Conservation (phyloP, 345 rosid species). For the Eutrema heterophyllum region DNA sequence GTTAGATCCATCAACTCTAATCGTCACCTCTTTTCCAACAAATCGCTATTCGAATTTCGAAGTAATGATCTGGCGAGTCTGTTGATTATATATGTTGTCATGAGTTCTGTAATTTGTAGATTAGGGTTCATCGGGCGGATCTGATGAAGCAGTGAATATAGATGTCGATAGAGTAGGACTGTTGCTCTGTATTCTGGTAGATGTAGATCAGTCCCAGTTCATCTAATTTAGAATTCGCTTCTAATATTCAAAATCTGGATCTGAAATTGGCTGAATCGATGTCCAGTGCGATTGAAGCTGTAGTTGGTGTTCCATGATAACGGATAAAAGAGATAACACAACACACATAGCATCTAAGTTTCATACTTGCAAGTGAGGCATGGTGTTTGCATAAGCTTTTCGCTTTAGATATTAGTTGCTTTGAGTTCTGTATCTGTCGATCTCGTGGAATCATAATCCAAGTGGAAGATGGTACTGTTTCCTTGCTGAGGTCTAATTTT, state of each 20-base stretch:
- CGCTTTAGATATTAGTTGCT: neutral
- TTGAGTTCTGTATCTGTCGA: neutral
- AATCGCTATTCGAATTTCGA: neutral
- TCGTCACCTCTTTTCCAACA: neutral
- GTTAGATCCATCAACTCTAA: slow-evolving; percentile 30
- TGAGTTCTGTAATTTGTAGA: neutral
- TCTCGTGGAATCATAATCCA: neutral
- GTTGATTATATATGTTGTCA: neutral
- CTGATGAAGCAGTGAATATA: slow-evolving; percentile 6
- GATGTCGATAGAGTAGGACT: neutral
- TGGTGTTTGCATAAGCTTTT: neutral
- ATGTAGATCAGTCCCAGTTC: neutral
- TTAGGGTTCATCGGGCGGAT: slow-evolving; percentile 11
- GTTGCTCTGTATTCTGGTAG: slow-evolving; percentile 3
- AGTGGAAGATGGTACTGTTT: slow-evolving; percentile 3
- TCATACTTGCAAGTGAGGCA: neutral
- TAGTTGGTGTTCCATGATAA: neutral
- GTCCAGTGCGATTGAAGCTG: neutral
- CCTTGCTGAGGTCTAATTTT: neutral
- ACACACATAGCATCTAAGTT: neutral
- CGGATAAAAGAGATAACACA: neutral
- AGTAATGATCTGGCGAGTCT: neutral
- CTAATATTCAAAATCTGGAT: neutral
- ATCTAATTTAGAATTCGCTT: neutral
- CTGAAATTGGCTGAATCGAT: neutral